These are phyloP conservation scores for Bolboschoenoplectus hybrid DNA, from an alignment of 202 grass and related monocot genomes.

Conservation along the genomic window DNA sequence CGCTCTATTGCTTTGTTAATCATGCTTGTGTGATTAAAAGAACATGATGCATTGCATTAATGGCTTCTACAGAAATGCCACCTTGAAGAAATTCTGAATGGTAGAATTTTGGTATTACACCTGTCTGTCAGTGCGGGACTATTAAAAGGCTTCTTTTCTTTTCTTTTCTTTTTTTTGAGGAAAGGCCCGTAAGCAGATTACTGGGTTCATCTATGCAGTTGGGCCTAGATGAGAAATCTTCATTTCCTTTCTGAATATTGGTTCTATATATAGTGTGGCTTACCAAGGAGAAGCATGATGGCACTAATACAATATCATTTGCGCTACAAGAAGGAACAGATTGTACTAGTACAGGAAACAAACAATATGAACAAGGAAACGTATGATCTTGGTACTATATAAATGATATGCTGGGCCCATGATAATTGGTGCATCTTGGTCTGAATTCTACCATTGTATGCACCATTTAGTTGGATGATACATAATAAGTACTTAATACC, in stretches of 20 bases:
- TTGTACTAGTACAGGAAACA: not conserved
- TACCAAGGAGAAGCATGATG: not conserved
- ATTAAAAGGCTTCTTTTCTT: too few species aligned
- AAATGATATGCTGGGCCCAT: not conserved
- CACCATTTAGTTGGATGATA: not conserved
- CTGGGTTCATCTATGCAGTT: not conserved
- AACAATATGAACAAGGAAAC: not conserved
- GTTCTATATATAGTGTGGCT: not conserved
- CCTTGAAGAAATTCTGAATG: not conserved
- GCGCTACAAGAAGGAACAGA: not conserved
- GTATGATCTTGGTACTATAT: not conserved
- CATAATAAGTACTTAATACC: not conserved
- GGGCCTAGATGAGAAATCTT: not conserved
- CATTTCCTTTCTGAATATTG: not conserved
- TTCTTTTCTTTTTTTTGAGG: too few species aligned
- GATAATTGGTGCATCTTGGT: not conserved
- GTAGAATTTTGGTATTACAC: not conserved
- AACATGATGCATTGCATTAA: not conserved
- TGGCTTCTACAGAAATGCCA: not conserved
- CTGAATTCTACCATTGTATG: not conserved
- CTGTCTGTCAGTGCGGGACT: not conserved
- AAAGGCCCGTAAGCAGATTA: not conserved
- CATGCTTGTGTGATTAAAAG: not conserved
- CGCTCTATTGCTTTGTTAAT: not conserved
- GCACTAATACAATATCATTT: not conserved